A percentile compares a stretch with the other conserved stretches of the same genome.
phyloP scores from a whole-genome alignment of 345 rosid species.

The Eutrema japonicum region DNA sequence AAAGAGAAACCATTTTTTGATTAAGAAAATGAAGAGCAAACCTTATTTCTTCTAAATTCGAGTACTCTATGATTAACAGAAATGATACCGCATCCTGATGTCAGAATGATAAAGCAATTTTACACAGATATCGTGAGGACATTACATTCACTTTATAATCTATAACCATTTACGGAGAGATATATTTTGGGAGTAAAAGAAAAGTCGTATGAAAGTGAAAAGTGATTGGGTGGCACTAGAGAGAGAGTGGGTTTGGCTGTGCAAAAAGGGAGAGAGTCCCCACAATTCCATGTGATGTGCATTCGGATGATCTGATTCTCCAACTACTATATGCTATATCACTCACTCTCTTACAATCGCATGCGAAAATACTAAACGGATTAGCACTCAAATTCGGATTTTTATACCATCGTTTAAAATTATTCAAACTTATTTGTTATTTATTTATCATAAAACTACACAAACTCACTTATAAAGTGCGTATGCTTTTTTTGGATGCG shows the following conservation, averaged over 20 bases:
- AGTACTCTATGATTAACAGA: conserved; percentile 17
- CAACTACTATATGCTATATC: conserved; percentile 6
- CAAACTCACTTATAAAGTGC: neutral
- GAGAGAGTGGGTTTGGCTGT: conserved; percentile 32
- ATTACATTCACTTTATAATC: neutral
- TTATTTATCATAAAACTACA: neutral
- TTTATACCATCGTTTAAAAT: neutral
- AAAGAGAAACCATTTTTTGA: too few relatives aligned
- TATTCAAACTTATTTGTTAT: neutral
- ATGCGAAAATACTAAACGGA: conserved; percentile 1
- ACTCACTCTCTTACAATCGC: conserved; percentile 30
- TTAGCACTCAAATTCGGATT: conserved; percentile 3
- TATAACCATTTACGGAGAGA: neutral
- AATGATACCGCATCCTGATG: conserved; percentile 18
- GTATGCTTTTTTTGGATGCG: too few relatives aligned
- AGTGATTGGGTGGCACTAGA: conserved; percentile 13
- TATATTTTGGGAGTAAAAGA: neutral
- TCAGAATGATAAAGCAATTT: neutral
- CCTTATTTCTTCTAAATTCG: neutral
- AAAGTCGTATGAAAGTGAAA: conserved; percentile 25
- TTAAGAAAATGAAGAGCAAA: neutral
- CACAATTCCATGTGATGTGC: conserved; percentile 27
- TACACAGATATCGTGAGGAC: neutral
- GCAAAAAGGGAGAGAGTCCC: conserved; percentile 19
- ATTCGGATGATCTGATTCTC: conserved; percentile 14